Evolutionary conservation across 176 grass and related monocot species (phyloP).

Genomic region (Zoysia pacifica): DNA sequence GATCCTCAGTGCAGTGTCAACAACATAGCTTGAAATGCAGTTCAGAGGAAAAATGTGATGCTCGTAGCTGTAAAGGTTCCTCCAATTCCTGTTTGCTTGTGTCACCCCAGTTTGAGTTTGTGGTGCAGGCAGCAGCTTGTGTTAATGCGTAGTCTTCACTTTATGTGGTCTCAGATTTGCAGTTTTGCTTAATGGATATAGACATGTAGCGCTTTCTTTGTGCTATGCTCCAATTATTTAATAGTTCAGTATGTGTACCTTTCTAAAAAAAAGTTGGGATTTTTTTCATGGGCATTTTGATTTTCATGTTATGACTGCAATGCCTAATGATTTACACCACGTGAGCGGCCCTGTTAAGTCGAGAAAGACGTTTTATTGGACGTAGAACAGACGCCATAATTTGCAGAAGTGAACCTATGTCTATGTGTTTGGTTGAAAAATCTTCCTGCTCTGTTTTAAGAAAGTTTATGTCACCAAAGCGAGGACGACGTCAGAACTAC

Average conservation of each 20-base stretch:
- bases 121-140: not conserved
- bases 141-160: not conserved
- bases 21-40: constrained; percentile 10
- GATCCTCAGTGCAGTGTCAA: constrained; percentile 1
- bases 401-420: not conserved
- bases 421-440: not conserved
- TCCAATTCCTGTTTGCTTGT: not conserved
- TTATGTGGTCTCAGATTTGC: not conserved
- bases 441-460: not conserved
- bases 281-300: not conserved
- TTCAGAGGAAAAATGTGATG: constrained; percentile 18
- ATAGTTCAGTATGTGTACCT: not conserved
- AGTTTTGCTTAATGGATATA: not conserved
- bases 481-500: not conserved
- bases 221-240: not conserved
- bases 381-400: not conserved
- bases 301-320: constrained; percentile 16
- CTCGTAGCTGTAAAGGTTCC: not conserved
- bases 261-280: not conserved
- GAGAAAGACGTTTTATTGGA: not conserved
- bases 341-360: not conserved
- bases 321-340: constrained; percentile 10
- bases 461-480: not conserved
- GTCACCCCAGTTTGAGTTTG: not conserved
- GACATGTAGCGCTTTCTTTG: not conserved